phyloP scores from a whole-genome alignment of 2,329 filamentous ascomycete species.

The Exophiala aquamarina region DNA sequence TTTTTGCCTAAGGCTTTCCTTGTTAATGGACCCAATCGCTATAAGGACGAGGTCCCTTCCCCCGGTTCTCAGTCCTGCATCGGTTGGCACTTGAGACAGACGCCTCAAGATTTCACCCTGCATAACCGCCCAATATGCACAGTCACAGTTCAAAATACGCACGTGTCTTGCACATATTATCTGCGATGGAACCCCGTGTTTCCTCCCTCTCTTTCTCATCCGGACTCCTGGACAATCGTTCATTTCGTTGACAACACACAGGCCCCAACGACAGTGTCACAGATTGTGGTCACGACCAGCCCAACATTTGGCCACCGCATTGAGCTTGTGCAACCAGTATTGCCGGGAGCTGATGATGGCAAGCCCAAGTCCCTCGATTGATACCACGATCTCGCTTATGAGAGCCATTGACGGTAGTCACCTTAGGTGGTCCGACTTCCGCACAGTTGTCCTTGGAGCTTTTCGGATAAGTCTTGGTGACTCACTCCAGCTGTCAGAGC shows the following conservation, averaged over 20 bases:
- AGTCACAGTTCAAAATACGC: slow-evolving; percentile 5
- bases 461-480: slow-evolving; percentile 20
- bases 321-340: background rate
- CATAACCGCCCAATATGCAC: slow-evolving; percentile 8
- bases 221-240: background rate
- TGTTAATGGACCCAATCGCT: too few species aligned
- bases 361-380: slow-evolving; percentile 8
- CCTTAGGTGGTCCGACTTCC: slow-evolving; percentile 26
- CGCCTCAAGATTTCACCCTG: background rate
- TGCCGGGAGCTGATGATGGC: slow-evolving; percentile 4
- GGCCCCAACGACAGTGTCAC: too few species aligned
- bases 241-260: background rate
- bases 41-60: background rate
- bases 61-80: slow-evolving; percentile 5
- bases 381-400: slow-evolving; percentile 17
- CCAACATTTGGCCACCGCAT: too few species aligned
- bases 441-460: slow-evolving; percentile 20
- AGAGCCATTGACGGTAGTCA: slow-evolving; percentile 26
- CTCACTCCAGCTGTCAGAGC: slow-evolving; percentile 12
- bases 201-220: background rate
- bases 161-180: slow-evolving; percentile 16
- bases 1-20: slow-evolving; percentile 2
- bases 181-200: background rate
- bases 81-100: slow-evolving; percentile 10
- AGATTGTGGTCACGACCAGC: too few species aligned